A percentile compares a stretch with the other conserved stretches of the same genome.
Evolutionary conservation across 2,329 filamentous ascomycete genomes (phyloP).

Genomic region (Cytospora paraplurivora): DNA sequence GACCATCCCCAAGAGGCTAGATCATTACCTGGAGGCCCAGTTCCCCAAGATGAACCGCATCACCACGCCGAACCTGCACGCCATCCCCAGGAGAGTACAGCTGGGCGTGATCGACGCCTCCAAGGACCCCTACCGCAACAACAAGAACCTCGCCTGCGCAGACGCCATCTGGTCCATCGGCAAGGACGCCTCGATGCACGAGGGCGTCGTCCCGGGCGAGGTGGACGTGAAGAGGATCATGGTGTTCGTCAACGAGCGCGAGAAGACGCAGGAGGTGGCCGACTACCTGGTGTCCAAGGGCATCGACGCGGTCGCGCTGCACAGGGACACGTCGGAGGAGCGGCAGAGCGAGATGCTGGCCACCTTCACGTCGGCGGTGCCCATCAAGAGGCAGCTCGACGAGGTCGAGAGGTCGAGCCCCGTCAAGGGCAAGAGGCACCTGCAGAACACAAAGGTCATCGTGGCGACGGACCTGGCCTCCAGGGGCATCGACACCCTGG

Average conservation of each 20-base stretch:
- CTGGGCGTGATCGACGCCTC: constrained; percentile 90
- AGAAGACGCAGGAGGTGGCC: constrained; percentile 80
- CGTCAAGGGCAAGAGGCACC: constrained; percentile 47
- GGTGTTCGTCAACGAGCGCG: constrained; percentile 95
- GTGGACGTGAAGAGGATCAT: constrained; percentile 81
- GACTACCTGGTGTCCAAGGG: constrained; percentile 80
- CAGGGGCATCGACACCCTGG: constrained; percentile 89
- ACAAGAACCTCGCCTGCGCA: constrained; percentile 89
- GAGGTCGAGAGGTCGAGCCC: constrained; percentile 34
- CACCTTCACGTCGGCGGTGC: constrained; percentile 65
- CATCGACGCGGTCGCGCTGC: constrained; percentile 83
- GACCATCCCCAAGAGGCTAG: constrained; percentile 88
- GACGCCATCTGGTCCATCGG: constrained; percentile 94
- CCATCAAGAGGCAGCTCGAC: constrained; percentile 39
- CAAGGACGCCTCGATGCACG: constrained; percentile 66
- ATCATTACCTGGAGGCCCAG: constrained; percentile 77
- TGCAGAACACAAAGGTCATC: constrained; percentile 83
- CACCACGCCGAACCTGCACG: constrained; percentile 93
- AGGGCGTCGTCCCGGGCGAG: constrained; percentile 56
- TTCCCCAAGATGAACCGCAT: constrained; percentile 85
- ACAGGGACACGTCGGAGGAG: constrained; percentile 78
- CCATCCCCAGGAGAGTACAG: constrained; percentile 91
- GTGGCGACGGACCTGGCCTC: constrained; percentile 94
- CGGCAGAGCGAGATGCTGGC: constrained; percentile 76
- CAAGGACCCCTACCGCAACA: constrained; percentile 89